These are phyloP conservation scores for Phytophthora constricta DNA, from an alignment of 352 stramenopile species.

Conservation along the genomic window DNA sequence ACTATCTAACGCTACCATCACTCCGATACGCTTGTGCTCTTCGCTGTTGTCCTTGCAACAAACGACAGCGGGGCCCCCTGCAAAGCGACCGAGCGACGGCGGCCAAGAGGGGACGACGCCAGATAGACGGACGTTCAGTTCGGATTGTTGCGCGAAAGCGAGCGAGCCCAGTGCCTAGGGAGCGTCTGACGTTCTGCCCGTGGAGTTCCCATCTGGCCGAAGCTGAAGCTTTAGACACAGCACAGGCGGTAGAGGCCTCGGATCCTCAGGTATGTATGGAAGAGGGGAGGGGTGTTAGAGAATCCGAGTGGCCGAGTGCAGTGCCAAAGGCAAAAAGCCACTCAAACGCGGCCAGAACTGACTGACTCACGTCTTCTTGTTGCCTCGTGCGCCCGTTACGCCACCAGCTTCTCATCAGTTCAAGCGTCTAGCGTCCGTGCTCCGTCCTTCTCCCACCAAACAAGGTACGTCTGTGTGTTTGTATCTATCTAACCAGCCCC, in stretches of 20 bases:
- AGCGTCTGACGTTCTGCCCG: background rate
- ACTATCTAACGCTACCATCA: background rate
- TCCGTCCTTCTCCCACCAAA: no score
- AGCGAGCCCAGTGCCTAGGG: conserved; percentile 21
- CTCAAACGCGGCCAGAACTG: no score
- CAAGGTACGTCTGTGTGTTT: conserved; percentile 1
- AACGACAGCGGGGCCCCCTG: conserved; percentile 1
- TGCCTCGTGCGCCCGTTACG: background rate
- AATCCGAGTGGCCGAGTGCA: background rate
- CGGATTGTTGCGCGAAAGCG: conserved; percentile 41
- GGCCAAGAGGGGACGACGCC: conserved; percentile 26
- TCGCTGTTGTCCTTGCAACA: conserved; percentile 1
- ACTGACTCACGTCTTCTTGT: background rate
- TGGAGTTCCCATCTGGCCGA: conserved; percentile 22
- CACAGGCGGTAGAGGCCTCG: no score
- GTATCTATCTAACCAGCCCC: background rate
- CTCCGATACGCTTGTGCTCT: background rate
- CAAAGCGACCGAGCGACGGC: conserved; percentile 24
- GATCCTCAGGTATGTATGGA: conserved; percentile 6
- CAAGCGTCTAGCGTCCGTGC: background rate
- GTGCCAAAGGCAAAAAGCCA: no score
- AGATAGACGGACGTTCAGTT: conserved; percentile 46
- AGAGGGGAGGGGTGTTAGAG: background rate
- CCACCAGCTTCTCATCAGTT: background rate
- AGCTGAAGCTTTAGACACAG: no score